phyloP scores from a whole-genome alignment of 2,329 filamentous ascomycete genomes.

The Scytalidium lignicola region DNA sequence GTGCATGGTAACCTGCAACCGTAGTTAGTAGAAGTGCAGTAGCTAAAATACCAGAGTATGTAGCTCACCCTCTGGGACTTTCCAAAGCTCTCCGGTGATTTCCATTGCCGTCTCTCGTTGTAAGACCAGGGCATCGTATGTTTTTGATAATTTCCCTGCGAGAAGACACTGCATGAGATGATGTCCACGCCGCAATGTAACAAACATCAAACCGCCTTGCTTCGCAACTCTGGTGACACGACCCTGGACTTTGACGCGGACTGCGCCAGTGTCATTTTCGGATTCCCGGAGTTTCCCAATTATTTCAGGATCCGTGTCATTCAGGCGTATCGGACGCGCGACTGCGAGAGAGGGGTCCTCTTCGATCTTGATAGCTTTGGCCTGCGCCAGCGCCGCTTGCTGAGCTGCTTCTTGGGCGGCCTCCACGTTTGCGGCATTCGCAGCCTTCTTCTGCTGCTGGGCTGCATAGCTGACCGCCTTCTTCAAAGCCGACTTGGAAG shows the following conservation, averaged over 20 bases:
- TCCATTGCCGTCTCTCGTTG: conserved; percentile 66
- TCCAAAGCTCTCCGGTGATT: conserved; percentile 63
- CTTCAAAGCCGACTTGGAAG: conserved; percentile 76
- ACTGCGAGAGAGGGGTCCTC: conserved; percentile 70
- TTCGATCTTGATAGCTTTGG: conserved; percentile 67
- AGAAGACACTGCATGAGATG: conserved; percentile 82
- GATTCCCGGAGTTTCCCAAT: conserved; percentile 24
- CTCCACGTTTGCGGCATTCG: conserved; percentile 64
- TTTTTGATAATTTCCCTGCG: conserved; percentile 70
- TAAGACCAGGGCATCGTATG: conserved; percentile 66
- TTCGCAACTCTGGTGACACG: conserved; percentile 75
- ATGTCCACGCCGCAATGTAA: conserved; percentile 81
- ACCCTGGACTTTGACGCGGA: conserved; percentile 59
- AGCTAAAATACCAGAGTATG: no score
- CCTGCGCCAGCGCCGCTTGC: conserved; percentile 72
- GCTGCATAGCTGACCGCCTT: conserved; percentile 74
- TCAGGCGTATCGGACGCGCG: conserved; percentile 70
- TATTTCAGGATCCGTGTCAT: conserved; percentile 55
- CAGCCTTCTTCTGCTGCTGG: conserved; percentile 66
- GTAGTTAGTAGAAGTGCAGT: no score
- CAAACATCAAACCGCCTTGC: conserved; percentile 82
- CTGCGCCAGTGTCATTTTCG: conserved; percentile 46
- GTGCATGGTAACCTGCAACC: conserved; percentile 53
- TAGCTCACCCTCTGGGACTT: conserved; percentile 45
- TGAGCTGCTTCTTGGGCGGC: conserved; percentile 69